phyloP scores from a whole-genome alignment of 2,329 filamentous ascomycete genomes.

The Beauveria sp. region DNA sequence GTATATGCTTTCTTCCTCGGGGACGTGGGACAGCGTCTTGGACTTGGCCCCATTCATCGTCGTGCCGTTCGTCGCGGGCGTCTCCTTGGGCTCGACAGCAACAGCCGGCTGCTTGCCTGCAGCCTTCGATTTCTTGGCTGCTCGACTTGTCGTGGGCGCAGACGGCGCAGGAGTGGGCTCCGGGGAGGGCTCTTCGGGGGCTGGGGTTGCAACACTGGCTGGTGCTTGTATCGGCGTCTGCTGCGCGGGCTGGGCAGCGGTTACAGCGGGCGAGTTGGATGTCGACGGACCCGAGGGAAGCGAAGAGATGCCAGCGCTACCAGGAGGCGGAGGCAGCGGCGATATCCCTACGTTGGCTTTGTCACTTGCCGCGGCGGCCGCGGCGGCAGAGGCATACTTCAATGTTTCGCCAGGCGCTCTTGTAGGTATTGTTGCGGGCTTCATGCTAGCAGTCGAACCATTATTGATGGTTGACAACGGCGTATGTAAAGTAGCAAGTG shows the following conservation, averaged over 20 bases:
- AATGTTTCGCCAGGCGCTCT: conserved; percentile 81
- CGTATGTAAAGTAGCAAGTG: conserved; percentile 80
- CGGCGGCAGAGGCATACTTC: conserved; percentile 94
- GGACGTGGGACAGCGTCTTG: conserved; percentile 33
- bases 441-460: conserved; percentile 64
- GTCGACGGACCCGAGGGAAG: conserved; percentile 34
- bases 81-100: conserved; percentile 33
- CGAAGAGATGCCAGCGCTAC: conserved; percentile 40
- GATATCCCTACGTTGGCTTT: conserved; percentile 86
- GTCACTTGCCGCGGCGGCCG: conserved; percentile 83
- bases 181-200: conserved; percentile 13
- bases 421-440: conserved; percentile 80
- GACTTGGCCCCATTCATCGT: conserved; percentile 41
- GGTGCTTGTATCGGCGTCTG: conserved; percentile 20
- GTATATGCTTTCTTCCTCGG: conserved; percentile 75
- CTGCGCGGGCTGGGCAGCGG: conserved; percentile 37
- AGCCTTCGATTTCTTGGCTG: conserved; percentile 33
- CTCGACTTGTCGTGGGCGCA: conserved; percentile 7
- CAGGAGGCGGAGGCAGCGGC: conserved; percentile 84
- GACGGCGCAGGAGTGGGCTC: conserved; percentile 17
- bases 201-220: conserved; percentile 18
- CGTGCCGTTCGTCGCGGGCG: conserved; percentile 41
- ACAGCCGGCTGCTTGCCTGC: conserved; percentile 36
- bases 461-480: conserved; percentile 56
- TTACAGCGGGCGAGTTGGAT: conserved; percentile 31